Evolutionary conservation across 108 stramenopile genomes (phyloP), one percentile per base, ranked within the genome.

Genomic region (Poteriospumella lacustris): DNA sequence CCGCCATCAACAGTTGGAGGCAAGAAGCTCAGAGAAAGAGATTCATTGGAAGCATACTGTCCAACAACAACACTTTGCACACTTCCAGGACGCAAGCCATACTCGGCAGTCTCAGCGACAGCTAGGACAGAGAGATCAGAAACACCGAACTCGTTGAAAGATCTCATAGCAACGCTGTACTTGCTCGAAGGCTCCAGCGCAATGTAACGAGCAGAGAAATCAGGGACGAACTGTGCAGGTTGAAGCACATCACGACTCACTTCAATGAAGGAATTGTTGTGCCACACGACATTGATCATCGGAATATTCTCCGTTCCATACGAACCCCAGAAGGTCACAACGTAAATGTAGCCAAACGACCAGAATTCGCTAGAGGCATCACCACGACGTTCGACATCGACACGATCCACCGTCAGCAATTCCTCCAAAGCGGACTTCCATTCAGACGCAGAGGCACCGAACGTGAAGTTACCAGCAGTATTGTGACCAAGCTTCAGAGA

Each of bases 1-100:
- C 92, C 91, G 3, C 92, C 92, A 58, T 91, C 88, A 44, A 79
- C 78, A 31, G 58, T 0, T 0, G 92, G 91, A 29, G 90, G 86
- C 31, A 44, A 69, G 68, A 86, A 92, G 39, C 79, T 41, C 28
- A 89, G 34, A 39, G 73, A 75, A 19, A 87, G 52, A 9, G 79
- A 83, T 28, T 81, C 44, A 2, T 58, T 31, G 1, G 83, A 70
- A 80, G 72, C 80, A 43, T 52, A 58, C 58, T 81, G 82, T n/a
- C 88, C 88, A 1, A 87, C 40, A n/a, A 84, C 59, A 0, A 89
- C 87, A 43, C 83, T 68, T 1, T 79, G 87, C 1, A 86, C 85
- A 9, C 77, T 33, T 0, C 67, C 41, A 19, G 88, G 86, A 2
- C 79, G 26, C 40, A 34, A 73, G 31, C 86, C 87, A 42, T 78